Evolutionary conservation across 768 basidiomycete genomes (phyloP), one percentile per base, ranked within the genome.

Genomic region (Boletus vinaceobasis): DNA sequence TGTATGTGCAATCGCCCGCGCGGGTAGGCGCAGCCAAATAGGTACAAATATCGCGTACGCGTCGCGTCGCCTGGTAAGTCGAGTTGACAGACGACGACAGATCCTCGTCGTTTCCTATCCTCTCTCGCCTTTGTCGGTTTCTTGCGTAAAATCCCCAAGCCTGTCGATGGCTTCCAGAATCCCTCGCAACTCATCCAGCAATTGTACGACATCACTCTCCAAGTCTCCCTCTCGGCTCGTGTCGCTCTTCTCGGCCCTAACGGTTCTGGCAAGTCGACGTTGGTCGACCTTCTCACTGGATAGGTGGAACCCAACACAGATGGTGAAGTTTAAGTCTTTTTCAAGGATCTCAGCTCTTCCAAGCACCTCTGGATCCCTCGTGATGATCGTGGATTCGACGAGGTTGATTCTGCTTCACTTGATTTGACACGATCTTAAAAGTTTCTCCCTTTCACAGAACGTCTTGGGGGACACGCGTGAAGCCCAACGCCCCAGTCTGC

Each of bases 111-210:
- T 23, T 23, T 4, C 23, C 23, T 23, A 23, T 23, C 23, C 23
- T 23, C 23, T 23, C 23, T 23, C 23, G 23, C 23, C 23, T 23
- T 23, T 23, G 23, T 23, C 23, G 23, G 23, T 23, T 23, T 23
- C 57, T 78, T 98, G 65, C 75, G 97, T 61, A 98, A 98, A 83
- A 96, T 98, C 93, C 90, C 94, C 74, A 89, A 90, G 72, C n/a
- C n/a, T n/a, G n/a, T n/a, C n/a, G 94, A 96, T 66, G 90, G 89
- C 66, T 98, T 93, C 90, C 93, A 97, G 76, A 97, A 98, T 77
- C 91, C 92, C 45, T 82, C 84, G 29, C 84, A 89, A 65, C 67
- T 85, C 49, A 82, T 90, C 54, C 95, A 96, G 73, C 94, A 96
- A 72, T 81, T 97, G 63, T 87, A 85, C 81, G 88, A 97, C 76